Evolutionary conservation across 768 basidiomycete genomes (phyloP), one percentile per base, ranked within the genome.

Genomic region (Rhodotorula babjevae): DNA sequence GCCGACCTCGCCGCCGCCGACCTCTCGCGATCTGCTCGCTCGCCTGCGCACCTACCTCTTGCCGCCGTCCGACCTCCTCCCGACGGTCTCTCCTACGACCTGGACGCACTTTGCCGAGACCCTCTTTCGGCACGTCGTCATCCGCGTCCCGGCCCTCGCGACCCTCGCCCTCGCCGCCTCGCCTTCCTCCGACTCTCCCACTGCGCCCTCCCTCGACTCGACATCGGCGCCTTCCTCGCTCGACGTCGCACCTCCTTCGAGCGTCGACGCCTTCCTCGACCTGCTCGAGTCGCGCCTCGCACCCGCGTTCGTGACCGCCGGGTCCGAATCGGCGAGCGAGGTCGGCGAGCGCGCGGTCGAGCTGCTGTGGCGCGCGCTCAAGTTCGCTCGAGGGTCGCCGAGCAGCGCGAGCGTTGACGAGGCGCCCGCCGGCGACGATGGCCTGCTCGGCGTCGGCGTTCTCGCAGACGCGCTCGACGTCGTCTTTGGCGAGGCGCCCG

Each of bases 111-210:
- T 65, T 59, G 33, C 70, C 58, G 42, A 59, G 25, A 52, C 47
- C 19, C n/a, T 76, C 56, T 67, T 76, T 25, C 71, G 74, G 25
- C 63, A 69, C 33, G 74, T 72, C 53, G 53, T 72, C 40, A 68
- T 76, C 1, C 61, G 74, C 27, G 27, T 64, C 5, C 71, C 71
- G 0, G 11, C 65, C 4, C 63, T 76, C 29, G 74, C 74, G 0
- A 69, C 58, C 5, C 74, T 76, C 36, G 71, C 65, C 1, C 64
- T 75, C 11, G 2, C 42, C n/a, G 40, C 18, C 42, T 2, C 36
- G 9, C 36, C 40, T 23, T 3, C 1, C 11, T 15, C 23, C 50
- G 42, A 10, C 7, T 16, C 8, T 46, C 55, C 44, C 11, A 18
- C 50, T 27, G 31, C 47, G 33, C 19, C 33, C 23, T 36, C 36